Base-by-base conservation (phyloP, 305 asterid genomes). In the Fraxinus baroniana region DNA sequence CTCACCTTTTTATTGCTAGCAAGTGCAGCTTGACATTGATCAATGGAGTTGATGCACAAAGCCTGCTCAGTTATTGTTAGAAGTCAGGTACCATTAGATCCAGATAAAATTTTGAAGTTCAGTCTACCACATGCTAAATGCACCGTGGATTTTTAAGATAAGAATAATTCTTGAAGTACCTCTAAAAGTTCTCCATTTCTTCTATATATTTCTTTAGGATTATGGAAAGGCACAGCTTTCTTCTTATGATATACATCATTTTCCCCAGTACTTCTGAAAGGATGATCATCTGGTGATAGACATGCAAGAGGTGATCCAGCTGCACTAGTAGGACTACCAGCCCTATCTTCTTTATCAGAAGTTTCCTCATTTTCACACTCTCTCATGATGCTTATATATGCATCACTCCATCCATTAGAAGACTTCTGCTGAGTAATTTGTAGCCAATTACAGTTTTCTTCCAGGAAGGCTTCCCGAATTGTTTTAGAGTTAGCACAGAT, bases 151-250 rank as follows among this genome's bases (percentile, higher is more conserved):
- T 85, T 79, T 49, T n/a, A 72, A 62, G 10, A 76, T 68, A 37
- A 84, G 44, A 39, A 64, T 75, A 80, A 74, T 87, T 79, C 72
- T 82, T 83, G 44, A 80, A 77, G 30, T 87, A 92, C 99, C 97
- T 97, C 98, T 82, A 97, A 85, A 80, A 94, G 98, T 86, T 97
- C 99, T 70, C 99, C 99, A 83, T 89, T 91, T 90, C 97, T 92
- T 87, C 87, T 93, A 86, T 87, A 87, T 83, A 93, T 85, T 86
- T 94, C 98, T 87, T 81, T 90, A 68, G 98, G 95, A 86, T 82
- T 90, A 83, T 87, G 87, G 81, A 94, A 97, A 71, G 99, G 97
- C 82, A 87, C 81, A 84, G 86, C 84, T 85, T 84, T 92, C 83
- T 88, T 89, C 76, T 85, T 64, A 80, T 85, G 86, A 76, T 73